Evolutionary conservation across 2,329 filamentous ascomycete genomes (phyloP).

Genomic region (Graphium sp.): DNA sequence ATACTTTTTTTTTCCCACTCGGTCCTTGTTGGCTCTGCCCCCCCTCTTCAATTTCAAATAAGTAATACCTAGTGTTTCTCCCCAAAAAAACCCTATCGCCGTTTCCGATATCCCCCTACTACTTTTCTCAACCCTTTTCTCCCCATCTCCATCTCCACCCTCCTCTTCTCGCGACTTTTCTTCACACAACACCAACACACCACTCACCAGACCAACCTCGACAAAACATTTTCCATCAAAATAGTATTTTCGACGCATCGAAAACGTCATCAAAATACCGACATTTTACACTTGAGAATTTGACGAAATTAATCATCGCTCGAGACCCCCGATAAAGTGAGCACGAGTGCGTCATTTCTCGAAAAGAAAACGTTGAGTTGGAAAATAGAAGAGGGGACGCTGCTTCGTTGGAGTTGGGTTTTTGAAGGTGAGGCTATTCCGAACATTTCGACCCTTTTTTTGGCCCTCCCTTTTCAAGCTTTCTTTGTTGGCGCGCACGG

Average conservation of each 20-base stretch:
- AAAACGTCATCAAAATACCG: conserved; percentile 17
- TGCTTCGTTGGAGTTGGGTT: conserved; percentile 6
- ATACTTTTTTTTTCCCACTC: no score
- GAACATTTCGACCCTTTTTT: conserved; percentile 9
- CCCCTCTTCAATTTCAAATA: no score
- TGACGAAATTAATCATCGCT: conserved; percentile 6
- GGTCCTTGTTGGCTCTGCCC: no score
- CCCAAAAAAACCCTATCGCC: conserved; percentile 2
- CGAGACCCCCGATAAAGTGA: conserved; percentile 10
- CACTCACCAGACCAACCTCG: conserved; percentile 12
- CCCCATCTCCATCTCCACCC: conserved; percentile 1
- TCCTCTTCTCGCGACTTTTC: conserved; percentile 2
- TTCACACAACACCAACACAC: conserved; percentile 9
- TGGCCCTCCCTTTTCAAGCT: conserved; percentile 3
- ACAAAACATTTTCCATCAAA: conserved; percentile 19
- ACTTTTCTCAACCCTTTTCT: conserved; percentile 1
- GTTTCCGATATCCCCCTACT: conserved; percentile 1
- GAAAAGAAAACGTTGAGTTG: conserved; percentile 1
- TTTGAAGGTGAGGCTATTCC: conserved; percentile 22
- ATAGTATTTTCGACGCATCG: conserved; percentile 14
- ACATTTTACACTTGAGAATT: conserved; percentile 13
- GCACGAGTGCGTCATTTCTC: conserved; percentile 9
- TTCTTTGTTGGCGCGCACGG: conserved; percentile 5
- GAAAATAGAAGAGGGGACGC: conserved; percentile 1
- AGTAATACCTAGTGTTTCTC: no score